Conservation (phyloP, 352 stramenopile genomes). For the Pythium scleroteichum region DNA sequence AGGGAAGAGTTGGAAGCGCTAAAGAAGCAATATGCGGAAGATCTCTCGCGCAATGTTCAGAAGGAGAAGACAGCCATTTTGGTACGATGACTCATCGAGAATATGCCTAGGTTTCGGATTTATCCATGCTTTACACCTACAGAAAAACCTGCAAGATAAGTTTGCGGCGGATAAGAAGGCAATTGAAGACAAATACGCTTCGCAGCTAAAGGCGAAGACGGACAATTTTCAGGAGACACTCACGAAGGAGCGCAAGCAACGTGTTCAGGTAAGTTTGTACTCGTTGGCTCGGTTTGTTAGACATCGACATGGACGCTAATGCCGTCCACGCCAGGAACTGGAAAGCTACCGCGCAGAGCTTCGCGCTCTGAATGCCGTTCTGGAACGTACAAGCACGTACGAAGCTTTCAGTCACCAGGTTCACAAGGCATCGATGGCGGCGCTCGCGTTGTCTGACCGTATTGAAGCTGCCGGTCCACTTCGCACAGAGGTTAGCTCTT, state of each 20-base stretch:
- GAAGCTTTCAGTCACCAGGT: slow-evolving; percentile 85
- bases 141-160: slow-evolving; percentile 56
- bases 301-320: background rate
- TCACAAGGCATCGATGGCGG: slow-evolving; percentile 82
- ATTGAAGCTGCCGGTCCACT: slow-evolving; percentile 76
- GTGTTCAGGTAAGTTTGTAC: slow-evolving; percentile 33
- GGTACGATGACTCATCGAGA: slow-evolving; percentile 13
- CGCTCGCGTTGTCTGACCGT: slow-evolving; percentile 73
- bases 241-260: slow-evolving; percentile 62
- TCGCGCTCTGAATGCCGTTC: slow-evolving; percentile 60
- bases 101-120: background rate
- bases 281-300: background rate
- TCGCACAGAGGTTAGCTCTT: slow-evolving; percentile 51
- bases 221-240: slow-evolving; percentile 61
- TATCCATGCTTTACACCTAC: background rate
- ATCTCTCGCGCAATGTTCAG: slow-evolving; percentile 63
- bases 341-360: slow-evolving; percentile 68
- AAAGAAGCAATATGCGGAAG: slow-evolving; percentile 66
- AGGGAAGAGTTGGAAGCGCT: slow-evolving; percentile 62
- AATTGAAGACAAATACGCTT: slow-evolving; percentile 52
- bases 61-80: slow-evolving; percentile 53
- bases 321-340: slow-evolving; percentile 35
- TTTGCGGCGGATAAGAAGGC: slow-evolving; percentile 66
- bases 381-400: slow-evolving; percentile 79
- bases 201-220: slow-evolving; percentile 50